Conservation (phyloP, 208 protist species). For the Wallacemonas sp. region DNA sequence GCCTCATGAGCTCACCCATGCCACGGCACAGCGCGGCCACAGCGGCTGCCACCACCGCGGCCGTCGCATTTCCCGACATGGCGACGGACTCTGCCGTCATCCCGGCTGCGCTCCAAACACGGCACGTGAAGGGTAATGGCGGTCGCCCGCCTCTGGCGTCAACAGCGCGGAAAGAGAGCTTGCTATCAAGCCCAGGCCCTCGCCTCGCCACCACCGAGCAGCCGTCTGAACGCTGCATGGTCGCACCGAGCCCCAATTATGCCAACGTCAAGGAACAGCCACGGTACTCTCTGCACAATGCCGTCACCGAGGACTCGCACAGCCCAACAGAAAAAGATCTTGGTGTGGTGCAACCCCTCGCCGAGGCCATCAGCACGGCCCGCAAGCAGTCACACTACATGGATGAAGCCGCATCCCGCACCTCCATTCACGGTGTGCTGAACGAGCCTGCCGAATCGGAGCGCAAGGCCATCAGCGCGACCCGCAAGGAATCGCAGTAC, state of each 20-base stretch:
- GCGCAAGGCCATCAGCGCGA: neutral
- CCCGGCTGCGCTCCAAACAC: neutral
- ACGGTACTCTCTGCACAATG: neutral
- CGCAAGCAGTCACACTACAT: neutral
- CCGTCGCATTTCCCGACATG: neutral
- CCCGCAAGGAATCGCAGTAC: slow-evolving; percentile 13
- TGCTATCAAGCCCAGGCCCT: neutral
- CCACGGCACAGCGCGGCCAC: neutral
- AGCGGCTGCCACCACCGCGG: neutral
- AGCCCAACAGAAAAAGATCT: no score
- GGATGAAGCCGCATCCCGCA: neutral
- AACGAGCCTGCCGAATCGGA: neutral
- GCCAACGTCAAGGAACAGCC: neutral
- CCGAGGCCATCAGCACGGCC: no score
- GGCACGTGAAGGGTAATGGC: neutral
- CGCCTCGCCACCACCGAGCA: neutral
- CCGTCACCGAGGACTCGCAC: neutral
- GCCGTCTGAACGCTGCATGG: neutral
- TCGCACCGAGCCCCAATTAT: neutral
- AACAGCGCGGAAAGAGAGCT: neutral
- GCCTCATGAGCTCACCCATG: neutral
- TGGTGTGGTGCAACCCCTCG: no score
- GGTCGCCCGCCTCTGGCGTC: neutral
- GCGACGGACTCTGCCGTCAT: neutral
- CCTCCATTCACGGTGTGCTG: neutral